phyloP scores from a whole-genome alignment of 108 stramenopile species.

The Nitzschia sp. region DNA sequence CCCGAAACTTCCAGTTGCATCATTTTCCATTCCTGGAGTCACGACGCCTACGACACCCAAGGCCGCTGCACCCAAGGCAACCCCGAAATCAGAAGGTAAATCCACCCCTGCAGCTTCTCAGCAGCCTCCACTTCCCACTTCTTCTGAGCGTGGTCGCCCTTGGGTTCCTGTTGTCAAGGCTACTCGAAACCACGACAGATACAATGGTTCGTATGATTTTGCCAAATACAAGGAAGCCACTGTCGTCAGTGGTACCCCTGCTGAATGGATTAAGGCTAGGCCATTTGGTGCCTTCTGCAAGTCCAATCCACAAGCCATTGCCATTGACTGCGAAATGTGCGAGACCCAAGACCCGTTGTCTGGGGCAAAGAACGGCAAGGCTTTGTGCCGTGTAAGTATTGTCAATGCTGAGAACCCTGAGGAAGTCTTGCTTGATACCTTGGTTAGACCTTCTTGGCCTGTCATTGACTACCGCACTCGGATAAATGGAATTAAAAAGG shows the following conservation, averaged over 20 bases:
- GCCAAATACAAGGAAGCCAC: slow-evolving; percentile 48
- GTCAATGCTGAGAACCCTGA: slow-evolving; percentile 84
- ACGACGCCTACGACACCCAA: not conserved
- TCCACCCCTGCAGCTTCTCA: not conserved
- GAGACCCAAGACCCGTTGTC: slow-evolving; percentile 89
- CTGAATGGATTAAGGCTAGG: slow-evolving; percentile 70
- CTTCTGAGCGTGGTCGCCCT: slow-evolving; percentile 56
- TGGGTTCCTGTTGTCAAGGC: slow-evolving; percentile 64
- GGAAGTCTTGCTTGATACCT: slow-evolving; percentile 88
- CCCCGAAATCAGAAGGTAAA: not conserved
- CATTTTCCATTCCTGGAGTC: slow-evolving; percentile 58
- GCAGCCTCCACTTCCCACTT: slow-evolving; percentile 50
- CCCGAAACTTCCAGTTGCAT: slow-evolving; percentile 69
- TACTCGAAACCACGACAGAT: slow-evolving; percentile 56
- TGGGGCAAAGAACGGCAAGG: slow-evolving; percentile 68
- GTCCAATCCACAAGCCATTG: slow-evolving; percentile 84
- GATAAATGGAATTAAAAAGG: slow-evolving; percentile 87
- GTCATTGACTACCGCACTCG: slow-evolving; percentile 86
- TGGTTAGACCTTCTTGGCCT: slow-evolving; percentile 91
- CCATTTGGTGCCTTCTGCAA: slow-evolving; percentile 77
- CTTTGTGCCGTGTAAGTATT: slow-evolving; percentile 88
- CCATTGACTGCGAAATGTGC: slow-evolving; percentile 99
- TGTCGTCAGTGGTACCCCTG: slow-evolving; percentile 25
- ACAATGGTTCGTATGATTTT: slow-evolving; percentile 53
- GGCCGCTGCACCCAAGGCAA: not conserved